Evolutionary conservation across 176 grass and related monocot genomes (phyloP).

Genomic region (Carex parvula): DNA sequence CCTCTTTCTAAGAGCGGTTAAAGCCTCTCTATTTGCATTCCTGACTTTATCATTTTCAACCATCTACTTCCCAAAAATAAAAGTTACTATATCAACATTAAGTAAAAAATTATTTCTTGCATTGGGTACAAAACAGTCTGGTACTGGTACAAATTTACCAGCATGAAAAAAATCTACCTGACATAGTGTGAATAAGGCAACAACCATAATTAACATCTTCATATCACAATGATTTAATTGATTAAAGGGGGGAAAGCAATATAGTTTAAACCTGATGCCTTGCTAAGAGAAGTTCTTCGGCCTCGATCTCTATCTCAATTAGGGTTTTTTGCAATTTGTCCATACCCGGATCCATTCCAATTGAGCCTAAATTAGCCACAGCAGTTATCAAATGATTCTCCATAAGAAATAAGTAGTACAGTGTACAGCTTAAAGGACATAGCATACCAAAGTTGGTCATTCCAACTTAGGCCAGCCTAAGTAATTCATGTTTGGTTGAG

Average conservation of each 20-base stretch:
- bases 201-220: not conserved
- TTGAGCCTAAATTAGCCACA: slow-evolving; percentile 17
- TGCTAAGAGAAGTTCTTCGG: slow-evolving; percentile 74
- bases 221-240: not conserved
- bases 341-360: slow-evolving; percentile 65
- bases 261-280: slow-evolving; percentile 59
- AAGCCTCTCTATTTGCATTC: slow-evolving; percentile 59
- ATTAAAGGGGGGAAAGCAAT: not conserved
- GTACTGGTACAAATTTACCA: not conserved
- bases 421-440: not conserved
- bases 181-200: not conserved
- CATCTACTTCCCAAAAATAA: slow-evolving; percentile 27
- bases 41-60: slow-evolving; percentile 64
- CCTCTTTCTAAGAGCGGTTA: slow-evolving; percentile 58
- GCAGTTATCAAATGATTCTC: not conserved
- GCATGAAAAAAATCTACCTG: not conserved
- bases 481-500: no score
- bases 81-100: not conserved
- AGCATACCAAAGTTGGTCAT: not conserved
- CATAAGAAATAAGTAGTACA: not conserved
- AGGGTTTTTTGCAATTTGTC: slow-evolving; percentile 57
- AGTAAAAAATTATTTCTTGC: not conserved
- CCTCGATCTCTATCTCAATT: slow-evolving; percentile 70
- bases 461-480: no score
- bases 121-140: not conserved